Conservation (phyloP, 306 rosid species). For the Medicago lupulina region DNA sequence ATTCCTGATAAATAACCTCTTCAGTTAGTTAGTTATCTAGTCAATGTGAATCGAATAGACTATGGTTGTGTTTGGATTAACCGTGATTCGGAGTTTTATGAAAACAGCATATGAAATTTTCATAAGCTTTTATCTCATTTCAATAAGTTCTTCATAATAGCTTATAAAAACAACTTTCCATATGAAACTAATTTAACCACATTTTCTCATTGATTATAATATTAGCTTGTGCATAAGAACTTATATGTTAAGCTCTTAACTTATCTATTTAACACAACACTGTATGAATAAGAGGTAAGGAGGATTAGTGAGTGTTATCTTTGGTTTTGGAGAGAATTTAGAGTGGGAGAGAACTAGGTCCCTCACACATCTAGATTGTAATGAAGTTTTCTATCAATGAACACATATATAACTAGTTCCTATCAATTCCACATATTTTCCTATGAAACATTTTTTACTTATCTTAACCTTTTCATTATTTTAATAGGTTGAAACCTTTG, state of each 20-base stretch:
- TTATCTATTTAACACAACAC: too few species aligned
- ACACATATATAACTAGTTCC: not conserved
- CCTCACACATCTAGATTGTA: too few species aligned
- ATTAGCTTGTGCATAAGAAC: too few species aligned
- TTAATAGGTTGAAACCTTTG: conserved; percentile 60
- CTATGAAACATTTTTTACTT: conserved; percentile 23
- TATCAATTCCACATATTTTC: not conserved
- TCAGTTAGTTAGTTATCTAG: not conserved
- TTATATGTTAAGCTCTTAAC: too few species aligned
- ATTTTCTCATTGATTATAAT: too few species aligned
- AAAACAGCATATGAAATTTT: not conserved
- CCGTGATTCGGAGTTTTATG: not conserved
- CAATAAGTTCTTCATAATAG: not conserved
- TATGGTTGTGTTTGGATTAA: not conserved
- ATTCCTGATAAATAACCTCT: not conserved
- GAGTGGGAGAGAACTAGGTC: too few species aligned
- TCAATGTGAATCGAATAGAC: not conserved
- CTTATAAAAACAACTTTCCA: too few species aligned
- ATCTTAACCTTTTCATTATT: conserved; percentile 18
- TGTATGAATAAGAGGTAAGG: too few species aligned
- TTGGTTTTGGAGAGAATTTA: too few species aligned
- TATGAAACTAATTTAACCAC: too few species aligned
- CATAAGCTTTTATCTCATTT: not conserved
- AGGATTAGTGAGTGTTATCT: too few species aligned
- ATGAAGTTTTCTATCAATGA: not conserved